phyloP scores from a whole-genome alignment of 2,329 filamentous ascomycete species.

The Conoideocrella luteorostrata region DNA sequence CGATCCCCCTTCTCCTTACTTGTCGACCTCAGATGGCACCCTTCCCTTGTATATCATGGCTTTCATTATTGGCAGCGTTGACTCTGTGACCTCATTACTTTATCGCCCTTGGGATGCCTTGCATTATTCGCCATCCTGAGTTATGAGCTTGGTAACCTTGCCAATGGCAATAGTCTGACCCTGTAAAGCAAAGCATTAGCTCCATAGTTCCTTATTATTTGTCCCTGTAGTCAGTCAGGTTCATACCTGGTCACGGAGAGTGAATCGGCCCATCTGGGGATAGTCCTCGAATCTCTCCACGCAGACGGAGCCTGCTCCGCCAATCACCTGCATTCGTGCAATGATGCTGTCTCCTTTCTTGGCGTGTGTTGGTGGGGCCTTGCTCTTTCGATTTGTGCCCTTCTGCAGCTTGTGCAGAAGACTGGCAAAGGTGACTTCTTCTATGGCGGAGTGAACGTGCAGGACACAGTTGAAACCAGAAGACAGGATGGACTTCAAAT shows the following conservation, averaged over 20 bases:
- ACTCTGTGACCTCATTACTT: neutral
- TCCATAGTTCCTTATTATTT: neutral
- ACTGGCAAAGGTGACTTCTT: constrained; percentile 87
- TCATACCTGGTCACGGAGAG: constrained; percentile 75
- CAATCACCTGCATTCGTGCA: constrained; percentile 80
- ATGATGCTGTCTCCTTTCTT: constrained; percentile 80
- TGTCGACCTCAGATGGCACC: neutral
- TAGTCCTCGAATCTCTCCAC: constrained; percentile 95
- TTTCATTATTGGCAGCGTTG: neutral
- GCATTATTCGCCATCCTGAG: constrained; percentile 17
- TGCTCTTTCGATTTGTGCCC: constrained; percentile 88
- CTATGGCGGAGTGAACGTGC: constrained; percentile 94
- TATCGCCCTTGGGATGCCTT: neutral
- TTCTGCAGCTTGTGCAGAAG: constrained; percentile 94
- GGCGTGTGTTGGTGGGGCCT: constrained; percentile 85
- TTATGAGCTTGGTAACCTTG: constrained; percentile 88
- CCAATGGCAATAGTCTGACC: constrained; percentile 99
- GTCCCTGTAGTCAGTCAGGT: neutral
- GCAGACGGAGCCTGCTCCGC: constrained; percentile 80
- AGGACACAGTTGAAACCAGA: constrained; percentile 97
- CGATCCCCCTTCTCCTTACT: neutral
- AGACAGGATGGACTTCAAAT: constrained; percentile 87
- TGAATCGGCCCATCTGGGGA: constrained; percentile 87
- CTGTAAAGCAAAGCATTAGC: constrained; percentile 35
- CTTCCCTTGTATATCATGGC: neutral